phyloP scores from a whole-genome alignment of 495 filamentous ascomycete genomes.

The Xylaria scruposa region DNA sequence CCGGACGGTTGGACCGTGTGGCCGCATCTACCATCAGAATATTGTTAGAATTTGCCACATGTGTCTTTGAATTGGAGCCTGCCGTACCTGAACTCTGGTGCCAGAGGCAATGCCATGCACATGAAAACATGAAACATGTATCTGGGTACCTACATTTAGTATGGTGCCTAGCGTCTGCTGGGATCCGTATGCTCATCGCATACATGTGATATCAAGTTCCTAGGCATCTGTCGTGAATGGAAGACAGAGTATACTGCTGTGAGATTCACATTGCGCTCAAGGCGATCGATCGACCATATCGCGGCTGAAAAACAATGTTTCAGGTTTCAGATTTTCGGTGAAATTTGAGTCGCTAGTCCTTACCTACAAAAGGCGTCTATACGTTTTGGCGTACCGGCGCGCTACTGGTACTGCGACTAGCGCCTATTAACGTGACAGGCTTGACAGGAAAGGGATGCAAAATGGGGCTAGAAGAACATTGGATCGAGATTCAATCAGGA shows the following conservation, averaged over 20 bases:
- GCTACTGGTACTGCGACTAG: not conserved
- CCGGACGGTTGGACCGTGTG: conserved; percentile 9
- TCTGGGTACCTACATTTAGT: not conserved
- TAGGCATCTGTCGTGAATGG: not conserved
- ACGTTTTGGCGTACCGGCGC: not conserved
- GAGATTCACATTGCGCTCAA: not conserved
- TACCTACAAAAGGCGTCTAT: not conserved
- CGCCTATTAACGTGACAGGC: not conserved
- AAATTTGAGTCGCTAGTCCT: not conserved
- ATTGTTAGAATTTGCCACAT: not conserved
- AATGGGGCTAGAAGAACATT: not conserved
- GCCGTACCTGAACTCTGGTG: not conserved
- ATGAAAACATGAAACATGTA: not conserved
- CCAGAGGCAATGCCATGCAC: not conserved
- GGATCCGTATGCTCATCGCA: not conserved
- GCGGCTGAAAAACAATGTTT: not conserved
- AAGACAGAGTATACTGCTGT: not conserved
- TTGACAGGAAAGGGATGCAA: not conserved
- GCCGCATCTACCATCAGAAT: not conserved
- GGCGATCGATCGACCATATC: not conserved
- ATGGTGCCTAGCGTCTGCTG: not conserved
- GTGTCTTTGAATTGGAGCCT: not conserved
- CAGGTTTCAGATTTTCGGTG: not conserved
- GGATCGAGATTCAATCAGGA: not conserved
- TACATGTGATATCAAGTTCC: not conserved